Evolutionary conservation across 1,284 basidiomycete species (phyloP).

Genomic region (Ustilago cynodontis): DNA sequence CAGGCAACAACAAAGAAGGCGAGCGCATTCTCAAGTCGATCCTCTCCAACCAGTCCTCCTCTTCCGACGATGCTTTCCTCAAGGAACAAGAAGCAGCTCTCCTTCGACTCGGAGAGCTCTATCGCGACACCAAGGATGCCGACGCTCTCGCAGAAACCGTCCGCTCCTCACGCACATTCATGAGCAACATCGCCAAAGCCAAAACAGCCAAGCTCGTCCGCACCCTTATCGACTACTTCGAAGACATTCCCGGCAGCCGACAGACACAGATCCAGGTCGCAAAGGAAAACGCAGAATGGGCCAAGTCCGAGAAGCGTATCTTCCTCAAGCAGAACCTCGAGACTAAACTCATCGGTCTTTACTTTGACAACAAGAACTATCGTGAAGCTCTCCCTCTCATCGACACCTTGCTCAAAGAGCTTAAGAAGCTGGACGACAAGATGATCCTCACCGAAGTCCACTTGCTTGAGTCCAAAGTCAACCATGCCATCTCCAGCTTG

Average conservation of each 20-base stretch:
- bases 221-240: conserved; percentile 90
- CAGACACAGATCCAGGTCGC: conserved; percentile 87
- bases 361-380: conserved; percentile 83
- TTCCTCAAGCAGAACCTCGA: conserved; percentile 96
- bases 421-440: conserved; percentile 95
- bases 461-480: conserved; percentile 89
- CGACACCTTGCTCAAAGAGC: conserved; percentile 85
- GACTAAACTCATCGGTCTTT: conserved; percentile 85
- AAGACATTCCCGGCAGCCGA: conserved; percentile 80
- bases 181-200: conserved; percentile 94
- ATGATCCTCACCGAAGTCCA: conserved; percentile 97
- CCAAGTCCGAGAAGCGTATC: conserved; percentile 89
- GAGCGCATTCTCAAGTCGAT: conserved; percentile 64
- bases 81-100: conserved; percentile 88
- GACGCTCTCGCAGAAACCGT: conserved; percentile 88
- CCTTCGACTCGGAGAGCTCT: conserved; percentile 86
- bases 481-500: conserved; percentile 90
- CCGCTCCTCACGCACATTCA: conserved; percentile 86
- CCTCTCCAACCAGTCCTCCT: conserved; percentile 45
- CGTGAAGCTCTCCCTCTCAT: conserved; percentile 85
- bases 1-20: conserved; percentile 54
- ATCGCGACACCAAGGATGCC: conserved; percentile 87
- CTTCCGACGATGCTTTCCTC: conserved; percentile 75
- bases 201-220: conserved; percentile 93
- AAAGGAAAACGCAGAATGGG: conserved; percentile 93